Base-by-base conservation (phyloP, 2,329 filamentous ascomycete species). In the Cladosporium halotolerans region DNA sequence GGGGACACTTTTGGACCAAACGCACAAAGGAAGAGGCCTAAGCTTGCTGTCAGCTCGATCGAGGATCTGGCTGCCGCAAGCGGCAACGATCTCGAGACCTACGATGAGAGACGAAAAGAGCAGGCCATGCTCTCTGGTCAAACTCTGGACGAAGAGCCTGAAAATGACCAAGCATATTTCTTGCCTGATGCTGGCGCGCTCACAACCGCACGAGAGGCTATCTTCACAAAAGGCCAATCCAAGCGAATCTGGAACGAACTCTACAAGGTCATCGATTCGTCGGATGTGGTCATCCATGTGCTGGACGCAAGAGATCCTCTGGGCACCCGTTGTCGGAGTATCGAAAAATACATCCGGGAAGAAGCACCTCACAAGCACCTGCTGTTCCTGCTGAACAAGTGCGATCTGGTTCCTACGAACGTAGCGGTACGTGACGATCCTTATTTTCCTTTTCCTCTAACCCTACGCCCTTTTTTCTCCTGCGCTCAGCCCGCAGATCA, bases 171-270 rank as follows among this genome's bases (percentile, higher is more conserved):
- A 32, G 52, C 45, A 4, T 47, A 48, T 33, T 49, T 49, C 41
- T 9, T 44, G 16, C 45, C 44, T 8, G 46, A 54, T 13, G 52
- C 72, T 36, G 73, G 72, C 48, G 66, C 69, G 18, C 62, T 76
- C 5, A 71, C 72, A 1, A 72, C 70, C 10, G 74, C 76, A n/a
- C 63, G 71, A 43, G 76, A 79, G 58, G 85, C 91, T 38, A 88
- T 97, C 55, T 97, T 97, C 72, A 86, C 81, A 62, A 97, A 97
- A 73, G 93, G 93, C 14, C 91, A 96, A 70, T 92, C 86, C 66
- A 96, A 96, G 73, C 81, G 93, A 60, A 96, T 96, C 62, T 96
- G 89, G 91, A 97, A 97, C 73, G 92, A 99, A 69, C 75, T 97
- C 41, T 86, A 70, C 63, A 95, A 95, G 73, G 90, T 93, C 64